Evolutionary conservation across 164 flowering plant species (phyloP).

Genomic region (Vitis riparia): DNA sequence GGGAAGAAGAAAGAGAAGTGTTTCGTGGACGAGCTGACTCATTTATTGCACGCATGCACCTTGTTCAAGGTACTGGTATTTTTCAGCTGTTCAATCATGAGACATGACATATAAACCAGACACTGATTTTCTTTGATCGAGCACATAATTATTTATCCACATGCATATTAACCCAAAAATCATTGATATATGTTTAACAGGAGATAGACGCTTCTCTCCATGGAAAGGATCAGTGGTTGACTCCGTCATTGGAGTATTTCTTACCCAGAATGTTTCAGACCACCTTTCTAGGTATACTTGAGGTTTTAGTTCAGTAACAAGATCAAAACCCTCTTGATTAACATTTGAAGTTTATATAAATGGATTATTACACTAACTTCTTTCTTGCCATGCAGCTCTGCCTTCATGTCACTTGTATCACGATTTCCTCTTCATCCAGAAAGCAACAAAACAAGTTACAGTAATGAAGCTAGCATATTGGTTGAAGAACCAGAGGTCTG

Average conservation of each 20-base stretch:
- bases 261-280: slow-evolving; percentile 68
- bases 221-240: slow-evolving; percentile 75
- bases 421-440: slow-evolving; percentile 27
- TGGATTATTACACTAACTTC: background rate
- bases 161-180: slow-evolving; percentile 5
- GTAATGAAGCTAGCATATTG: slow-evolving; percentile 11
- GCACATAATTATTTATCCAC: background rate
- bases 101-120: too few species aligned
- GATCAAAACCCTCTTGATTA: background rate
- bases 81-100: too few species aligned
- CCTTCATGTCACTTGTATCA: slow-evolving; percentile 47
- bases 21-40: slow-evolving; percentile 46
- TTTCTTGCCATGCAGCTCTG: slow-evolving; percentile 37
- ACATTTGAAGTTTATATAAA: background rate
- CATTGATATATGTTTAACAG: slow-evolving; percentile 22
- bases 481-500: slow-evolving; percentile 37
- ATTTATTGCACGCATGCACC: slow-evolving; percentile 54
- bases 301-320: background rate
- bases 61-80: slow-evolving; percentile 43
- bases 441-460: slow-evolving; percentile 7
- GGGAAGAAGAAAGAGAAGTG: slow-evolving; percentile 51
- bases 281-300: slow-evolving; percentile 53
- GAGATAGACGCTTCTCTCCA: slow-evolving; percentile 52
- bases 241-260: slow-evolving; percentile 60
- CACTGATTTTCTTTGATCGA: background rate